These are phyloP conservation scores for Epichloe hybrida DNA, from an alignment of 2,329 filamentous ascomycete genomes.

Conservation along the genomic window DNA sequence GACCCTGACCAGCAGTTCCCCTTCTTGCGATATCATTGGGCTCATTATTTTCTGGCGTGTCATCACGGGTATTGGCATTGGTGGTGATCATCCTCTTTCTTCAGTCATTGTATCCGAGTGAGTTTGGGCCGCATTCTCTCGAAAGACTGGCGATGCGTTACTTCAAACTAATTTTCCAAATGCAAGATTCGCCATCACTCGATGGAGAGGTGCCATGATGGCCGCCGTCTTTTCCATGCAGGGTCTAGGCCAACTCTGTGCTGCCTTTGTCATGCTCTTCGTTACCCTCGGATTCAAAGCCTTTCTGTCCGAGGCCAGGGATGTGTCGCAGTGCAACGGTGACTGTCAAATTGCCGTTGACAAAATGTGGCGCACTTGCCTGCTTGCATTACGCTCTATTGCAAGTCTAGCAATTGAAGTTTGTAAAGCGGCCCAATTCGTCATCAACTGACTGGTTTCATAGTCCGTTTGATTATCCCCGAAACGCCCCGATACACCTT, in stretches of 20 bases:
- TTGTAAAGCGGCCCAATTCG: neutral
- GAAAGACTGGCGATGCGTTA: neutral
- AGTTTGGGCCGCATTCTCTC: constrained; percentile 4
- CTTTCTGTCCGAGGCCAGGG: constrained; percentile 38
- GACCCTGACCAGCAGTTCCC: constrained; percentile 49
- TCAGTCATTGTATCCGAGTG: constrained; percentile 76
- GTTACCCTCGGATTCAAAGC: constrained; percentile 58
- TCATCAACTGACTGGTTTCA: neutral
- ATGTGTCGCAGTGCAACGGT: constrained; percentile 38
- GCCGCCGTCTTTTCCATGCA: constrained; percentile 79
- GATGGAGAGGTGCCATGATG: constrained; percentile 81
- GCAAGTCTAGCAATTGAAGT: constrained; percentile 12
- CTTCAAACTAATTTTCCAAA: neutral
- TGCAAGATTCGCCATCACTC: constrained; percentile 55
- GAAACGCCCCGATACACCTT: constrained; percentile 85
- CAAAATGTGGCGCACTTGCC: constrained; percentile 79
- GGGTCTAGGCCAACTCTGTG: constrained; percentile 65
- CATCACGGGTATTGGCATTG: constrained; percentile 42
- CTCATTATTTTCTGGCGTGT: constrained; percentile 72
- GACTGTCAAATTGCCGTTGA: constrained; percentile 41
- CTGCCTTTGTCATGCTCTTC: constrained; percentile 64
- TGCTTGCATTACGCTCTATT: constrained; percentile 71
- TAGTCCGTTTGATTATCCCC: constrained; percentile 61
- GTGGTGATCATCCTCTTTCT: constrained; percentile 61
- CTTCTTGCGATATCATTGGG: constrained; percentile 48